phyloP scores from a whole-genome alignment of 2,329 filamentous ascomycete genomes.

The Stylonectria norvegica region DNA sequence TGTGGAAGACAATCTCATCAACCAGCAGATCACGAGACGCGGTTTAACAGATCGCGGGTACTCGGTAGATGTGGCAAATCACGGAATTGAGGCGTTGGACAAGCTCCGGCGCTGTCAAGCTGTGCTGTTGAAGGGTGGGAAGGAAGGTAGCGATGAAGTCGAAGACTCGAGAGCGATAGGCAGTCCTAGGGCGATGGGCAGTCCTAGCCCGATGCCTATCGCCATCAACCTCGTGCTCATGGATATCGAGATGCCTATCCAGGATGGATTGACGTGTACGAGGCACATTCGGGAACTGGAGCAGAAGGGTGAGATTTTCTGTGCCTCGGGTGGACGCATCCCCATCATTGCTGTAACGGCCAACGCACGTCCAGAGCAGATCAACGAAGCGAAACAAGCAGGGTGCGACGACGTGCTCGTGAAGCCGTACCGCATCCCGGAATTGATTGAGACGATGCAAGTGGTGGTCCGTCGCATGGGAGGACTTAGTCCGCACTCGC shows the following conservation, averaged over 20 bases:
- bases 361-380: constrained; percentile 63
- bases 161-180: no score
- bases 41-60: constrained; percentile 50
- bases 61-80: constrained; percentile 52
- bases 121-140: constrained; percentile 14
- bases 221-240: constrained; percentile 63
- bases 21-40: constrained; percentile 54
- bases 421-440: constrained; percentile 67
- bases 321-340: constrained; percentile 45
- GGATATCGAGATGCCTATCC: constrained; percentile 75
- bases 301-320: constrained; percentile 46
- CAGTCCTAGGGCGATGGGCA: constrained; percentile 13
- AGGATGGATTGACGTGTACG: constrained; percentile 67
- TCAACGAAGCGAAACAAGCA: constrained; percentile 47
- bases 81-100: constrained; percentile 55
- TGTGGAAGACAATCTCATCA: constrained; percentile 60
- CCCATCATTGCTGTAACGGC: constrained; percentile 66
- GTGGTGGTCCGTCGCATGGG: constrained; percentile 39
- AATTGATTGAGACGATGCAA: constrained; percentile 58
- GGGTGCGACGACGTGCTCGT: constrained; percentile 64
- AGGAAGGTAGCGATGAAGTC: neutral
- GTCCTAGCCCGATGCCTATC: constrained; percentile 21
- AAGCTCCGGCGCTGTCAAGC: constrained; percentile 34
- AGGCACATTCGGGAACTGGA: constrained; percentile 62
- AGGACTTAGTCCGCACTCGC: constrained; percentile 27